Evolutionary conservation across 768 basidiomycete species (phyloP).

Genomic region (Suillus luteus): DNA sequence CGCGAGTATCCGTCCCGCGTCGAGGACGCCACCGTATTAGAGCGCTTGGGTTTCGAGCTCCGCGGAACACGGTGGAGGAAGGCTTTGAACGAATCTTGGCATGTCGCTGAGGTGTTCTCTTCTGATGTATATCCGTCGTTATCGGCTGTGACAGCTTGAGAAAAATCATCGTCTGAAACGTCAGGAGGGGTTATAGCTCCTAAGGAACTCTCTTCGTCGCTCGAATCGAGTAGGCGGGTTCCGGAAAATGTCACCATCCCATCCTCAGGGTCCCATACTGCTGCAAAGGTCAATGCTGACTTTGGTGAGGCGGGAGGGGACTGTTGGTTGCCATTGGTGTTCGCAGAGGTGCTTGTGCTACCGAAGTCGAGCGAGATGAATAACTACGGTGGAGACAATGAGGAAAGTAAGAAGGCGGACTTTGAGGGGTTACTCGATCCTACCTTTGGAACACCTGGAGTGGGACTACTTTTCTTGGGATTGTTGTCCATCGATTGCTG

Average conservation of each 20-base stretch:
- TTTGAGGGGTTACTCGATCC: neutral
- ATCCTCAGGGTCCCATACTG: conserved; percentile 58
- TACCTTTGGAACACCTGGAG: conserved; percentile 19
- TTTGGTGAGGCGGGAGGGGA: conserved; percentile 59
- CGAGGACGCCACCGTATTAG: conserved; percentile 32
- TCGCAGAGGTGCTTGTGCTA: conserved; percentile 10
- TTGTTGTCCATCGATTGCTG: neutral
- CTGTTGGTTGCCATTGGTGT: conserved; percentile 42
- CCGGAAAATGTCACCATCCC: conserved; percentile 61
- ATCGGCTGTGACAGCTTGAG: conserved; percentile 19
- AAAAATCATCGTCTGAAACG: conserved; percentile 22
- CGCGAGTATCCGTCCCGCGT: conserved; percentile 34
- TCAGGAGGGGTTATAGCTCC: conserved; percentile 14
- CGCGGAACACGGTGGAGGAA: conserved; percentile 28
- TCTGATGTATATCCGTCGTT: conserved; percentile 18
- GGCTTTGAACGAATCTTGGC: conserved; percentile 33
- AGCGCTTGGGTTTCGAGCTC: conserved; percentile 17
- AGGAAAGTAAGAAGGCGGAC: neutral
- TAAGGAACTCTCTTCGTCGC: conserved; percentile 16
- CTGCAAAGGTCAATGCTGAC: conserved; percentile 58
- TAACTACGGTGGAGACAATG: conserved; percentile 15
- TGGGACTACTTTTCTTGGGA: neutral
- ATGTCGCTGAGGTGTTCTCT: conserved; percentile 25
- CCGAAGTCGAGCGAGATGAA: conserved; percentile 28
- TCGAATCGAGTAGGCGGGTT: conserved; percentile 42